Conservation (phyloP, 1,139 yeast genomes). For the Pichia sp. region DNA sequence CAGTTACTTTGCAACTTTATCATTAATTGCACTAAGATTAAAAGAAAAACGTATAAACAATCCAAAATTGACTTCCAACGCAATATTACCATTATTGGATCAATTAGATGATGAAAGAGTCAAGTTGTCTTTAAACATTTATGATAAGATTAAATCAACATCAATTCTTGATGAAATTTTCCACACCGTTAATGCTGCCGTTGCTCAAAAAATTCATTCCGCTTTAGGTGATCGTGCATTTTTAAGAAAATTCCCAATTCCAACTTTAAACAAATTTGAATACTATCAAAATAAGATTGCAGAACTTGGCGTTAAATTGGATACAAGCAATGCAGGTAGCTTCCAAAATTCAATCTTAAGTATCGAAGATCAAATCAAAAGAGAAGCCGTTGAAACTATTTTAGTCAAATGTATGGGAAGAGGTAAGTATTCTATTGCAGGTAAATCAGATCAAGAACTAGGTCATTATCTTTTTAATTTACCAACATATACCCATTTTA, state of each 20-base stretch:
- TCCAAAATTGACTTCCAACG: slow-evolving; percentile 42
- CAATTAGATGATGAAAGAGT: slow-evolving; percentile 83
- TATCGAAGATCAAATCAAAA: slow-evolving; percentile 56
- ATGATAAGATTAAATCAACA: slow-evolving; percentile 54
- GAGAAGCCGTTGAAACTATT: slow-evolving; percentile 74
- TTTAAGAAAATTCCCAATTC: slow-evolving; percentile 82
- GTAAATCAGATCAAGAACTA: slow-evolving; percentile 75
- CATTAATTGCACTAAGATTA: slow-evolving; percentile 63
- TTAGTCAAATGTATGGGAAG: slow-evolving; percentile 77
- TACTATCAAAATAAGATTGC: slow-evolving; percentile 67
- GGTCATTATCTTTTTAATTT: slow-evolving; percentile 76
- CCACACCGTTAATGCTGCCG: slow-evolving; percentile 76
- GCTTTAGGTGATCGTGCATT: slow-evolving; percentile 75
- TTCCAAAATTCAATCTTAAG: slow-evolving; percentile 65
- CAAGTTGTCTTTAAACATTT: slow-evolving; percentile 64
- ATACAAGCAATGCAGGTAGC: slow-evolving; percentile 67
- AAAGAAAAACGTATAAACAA: slow-evolving; percentile 64
- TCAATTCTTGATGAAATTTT: slow-evolving; percentile 68
- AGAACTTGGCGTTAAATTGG: slow-evolving; percentile 62
- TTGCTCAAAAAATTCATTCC: slow-evolving; percentile 76
- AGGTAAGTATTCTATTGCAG: slow-evolving; percentile 85
- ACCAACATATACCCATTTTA: slow-evolving; percentile 88
- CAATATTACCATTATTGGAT: slow-evolving; percentile 64
- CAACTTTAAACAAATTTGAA: slow-evolving; percentile 77
- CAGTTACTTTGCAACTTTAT: slow-evolving; percentile 60